Conservation (phyloP, 176 grass and related monocot genomes). For the Aegilops sharonensis region DNA sequence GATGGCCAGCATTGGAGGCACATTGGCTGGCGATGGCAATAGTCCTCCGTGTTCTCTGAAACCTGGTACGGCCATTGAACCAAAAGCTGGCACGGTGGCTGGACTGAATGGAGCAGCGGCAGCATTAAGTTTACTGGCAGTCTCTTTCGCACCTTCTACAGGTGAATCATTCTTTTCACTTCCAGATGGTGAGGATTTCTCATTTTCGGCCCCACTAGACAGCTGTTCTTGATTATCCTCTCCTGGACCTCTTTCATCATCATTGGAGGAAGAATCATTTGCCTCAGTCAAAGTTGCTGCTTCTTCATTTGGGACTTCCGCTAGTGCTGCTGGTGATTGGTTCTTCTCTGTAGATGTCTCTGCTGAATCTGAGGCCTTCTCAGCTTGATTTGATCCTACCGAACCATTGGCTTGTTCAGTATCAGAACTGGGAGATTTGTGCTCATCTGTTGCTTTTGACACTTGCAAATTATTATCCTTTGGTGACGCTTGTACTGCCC, state of each 20-base stretch:
- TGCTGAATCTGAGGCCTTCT: slow-evolving; percentile 33
- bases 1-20: slow-evolving; percentile 76
- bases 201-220: slow-evolving; percentile 68
- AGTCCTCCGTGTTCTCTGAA: slow-evolving; percentile 95
- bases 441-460: slow-evolving; percentile 37
- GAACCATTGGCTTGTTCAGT: slow-evolving; percentile 17
- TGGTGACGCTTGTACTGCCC: slow-evolving; percentile 32
- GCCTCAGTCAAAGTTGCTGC: slow-evolving; percentile 40
- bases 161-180: slow-evolving; percentile 52
- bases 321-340: slow-evolving; percentile 35
- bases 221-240: slow-evolving; percentile 62
- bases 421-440: slow-evolving; percentile 27
- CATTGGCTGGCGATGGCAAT: slow-evolving; percentile 77
- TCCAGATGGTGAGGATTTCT: slow-evolving; percentile 64
- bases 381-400: slow-evolving; percentile 34
- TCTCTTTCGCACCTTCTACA: slow-evolving; percentile 50
- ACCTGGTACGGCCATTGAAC: slow-evolving; percentile 76
- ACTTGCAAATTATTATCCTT: slow-evolving; percentile 36
- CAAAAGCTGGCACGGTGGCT: slow-evolving; percentile 76
- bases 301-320: slow-evolving; percentile 43
- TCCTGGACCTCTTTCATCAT: slow-evolving; percentile 54
- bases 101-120: slow-evolving; percentile 92
- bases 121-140: slow-evolving; percentile 80
- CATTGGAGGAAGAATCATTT: slow-evolving; percentile 60
- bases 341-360: slow-evolving; percentile 28